Evolutionary conservation across 2,329 filamentous ascomycete genomes (phyloP).

Genomic region (Ophiostoma sp.): DNA sequence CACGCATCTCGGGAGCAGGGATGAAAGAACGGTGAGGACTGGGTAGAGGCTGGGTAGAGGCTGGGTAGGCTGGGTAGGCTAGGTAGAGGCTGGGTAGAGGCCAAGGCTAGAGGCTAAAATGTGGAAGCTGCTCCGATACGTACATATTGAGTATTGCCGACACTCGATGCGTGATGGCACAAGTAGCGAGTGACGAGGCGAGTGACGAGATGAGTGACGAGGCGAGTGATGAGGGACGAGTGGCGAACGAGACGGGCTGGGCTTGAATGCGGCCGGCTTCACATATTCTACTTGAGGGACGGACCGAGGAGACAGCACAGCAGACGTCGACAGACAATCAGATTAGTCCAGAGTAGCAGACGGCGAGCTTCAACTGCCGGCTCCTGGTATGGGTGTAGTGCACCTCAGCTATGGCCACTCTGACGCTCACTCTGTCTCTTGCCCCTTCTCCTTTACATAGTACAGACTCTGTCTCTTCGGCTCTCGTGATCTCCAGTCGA

Average conservation of each 20-base stretch:
- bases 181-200: no score
- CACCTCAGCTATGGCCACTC: background rate
- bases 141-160: background rate
- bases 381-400: background rate
- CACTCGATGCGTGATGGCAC: no score
- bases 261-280: background rate
- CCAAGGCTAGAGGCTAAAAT: background rate
- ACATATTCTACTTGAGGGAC: background rate
- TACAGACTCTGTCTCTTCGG: background rate
- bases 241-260: background rate
- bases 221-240: background rate
- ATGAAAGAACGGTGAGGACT: slow-evolving; percentile 6
- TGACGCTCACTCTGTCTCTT: background rate
- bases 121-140: background rate
- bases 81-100: no score
- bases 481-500: slow-evolving; percentile 10
- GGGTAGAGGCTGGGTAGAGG: no score
- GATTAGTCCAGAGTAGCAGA: no score
- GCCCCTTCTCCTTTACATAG: background rate
- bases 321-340: background rate
- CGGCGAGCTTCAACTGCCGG: background rate
- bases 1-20: slow-evolving; percentile 2
- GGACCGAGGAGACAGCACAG: background rate
- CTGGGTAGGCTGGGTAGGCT: background rate
- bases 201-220: no score